Percentiles rank a stretch among this genome's conserved stretches.
phyloP scores from a whole-genome alignment of 352 stramenopile genomes.

The Globisporangium paroecandrum region DNA sequence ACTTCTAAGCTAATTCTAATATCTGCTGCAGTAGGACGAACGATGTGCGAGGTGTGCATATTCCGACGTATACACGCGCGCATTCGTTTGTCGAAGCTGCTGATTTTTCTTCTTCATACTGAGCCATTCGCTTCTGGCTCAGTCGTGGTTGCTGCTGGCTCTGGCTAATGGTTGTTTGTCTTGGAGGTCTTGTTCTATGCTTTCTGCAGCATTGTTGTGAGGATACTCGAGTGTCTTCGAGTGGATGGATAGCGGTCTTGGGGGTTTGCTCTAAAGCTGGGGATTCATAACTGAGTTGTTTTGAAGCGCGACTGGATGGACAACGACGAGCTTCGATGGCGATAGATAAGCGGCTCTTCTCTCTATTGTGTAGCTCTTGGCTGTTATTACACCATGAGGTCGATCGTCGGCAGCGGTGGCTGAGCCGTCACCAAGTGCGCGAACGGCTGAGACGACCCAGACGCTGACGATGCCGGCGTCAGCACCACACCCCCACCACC shows the following conservation, averaged over 20 bases:
- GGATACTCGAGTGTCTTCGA: neutral
- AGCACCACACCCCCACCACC: neutral
- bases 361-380: neutral
- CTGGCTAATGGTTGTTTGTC: neutral
- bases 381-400: constrained; percentile 15
- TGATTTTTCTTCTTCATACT: neutral
- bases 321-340: neutral
- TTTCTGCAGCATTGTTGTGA: neutral
- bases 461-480: neutral
- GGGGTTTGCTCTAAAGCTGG: neutral
- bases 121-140: neutral
- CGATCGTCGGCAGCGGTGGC: constrained; percentile 9
- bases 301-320: neutral
- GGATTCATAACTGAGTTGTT: neutral
- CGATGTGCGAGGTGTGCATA: neutral
- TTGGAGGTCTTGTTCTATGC: neutral
- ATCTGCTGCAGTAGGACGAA: neutral
- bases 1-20: neutral
- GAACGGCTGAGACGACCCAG: constrained; percentile 11
- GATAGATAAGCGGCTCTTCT: neutral
- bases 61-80: constrained; percentile 10
- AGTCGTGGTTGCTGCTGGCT: neutral
- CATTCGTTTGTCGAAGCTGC: neutral
- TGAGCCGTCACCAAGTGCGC: constrained; percentile 7
- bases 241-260: neutral